Evolutionary conservation across 163 green algal genomes (phyloP).

Genomic region (Volvox carteri): DNA sequence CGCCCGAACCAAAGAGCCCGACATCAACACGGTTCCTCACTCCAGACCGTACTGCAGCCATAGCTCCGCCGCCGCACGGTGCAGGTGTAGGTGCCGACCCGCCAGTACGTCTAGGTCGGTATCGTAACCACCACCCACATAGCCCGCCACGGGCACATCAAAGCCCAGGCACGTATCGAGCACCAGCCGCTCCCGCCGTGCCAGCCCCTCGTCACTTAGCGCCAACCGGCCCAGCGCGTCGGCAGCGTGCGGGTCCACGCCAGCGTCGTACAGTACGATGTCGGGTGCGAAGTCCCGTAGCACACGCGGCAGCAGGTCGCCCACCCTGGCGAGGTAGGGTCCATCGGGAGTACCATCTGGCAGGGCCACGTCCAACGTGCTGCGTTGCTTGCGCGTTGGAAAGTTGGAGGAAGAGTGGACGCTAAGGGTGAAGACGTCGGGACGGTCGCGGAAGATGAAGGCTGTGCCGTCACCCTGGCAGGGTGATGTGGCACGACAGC

Average conservation of each 20-base stretch:
- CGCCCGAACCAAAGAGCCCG: not conserved
- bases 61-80: constrained; percentile 76
- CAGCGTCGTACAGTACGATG: constrained; percentile 93
- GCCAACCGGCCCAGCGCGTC: constrained; percentile 84
- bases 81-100: constrained; percentile 78
- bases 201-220: constrained; percentile 77
- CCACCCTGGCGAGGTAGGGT: constrained; percentile 75
- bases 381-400: constrained; percentile 86
- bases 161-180: constrained; percentile 86
- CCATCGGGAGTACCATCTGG: constrained; percentile 79
- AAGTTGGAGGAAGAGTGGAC: constrained; percentile 89
- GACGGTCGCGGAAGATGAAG: constrained; percentile 69
- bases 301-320: constrained; percentile 58
- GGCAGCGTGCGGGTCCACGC: constrained; percentile 85
- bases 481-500: too few species aligned
- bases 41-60: constrained; percentile 70
- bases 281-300: constrained; percentile 79
- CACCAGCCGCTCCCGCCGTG: constrained; percentile 82
- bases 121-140: constrained; percentile 86
- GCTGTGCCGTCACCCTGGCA: constrained; percentile 89
- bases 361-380: constrained; percentile 82
- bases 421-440: constrained; percentile 77
- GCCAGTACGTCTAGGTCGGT: constrained; percentile 80
- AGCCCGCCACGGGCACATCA: constrained; percentile 81
- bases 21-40: not conserved